Conservation (phyloP, 169 alveolate species). For the Plasmodium knowlesi region DNA sequence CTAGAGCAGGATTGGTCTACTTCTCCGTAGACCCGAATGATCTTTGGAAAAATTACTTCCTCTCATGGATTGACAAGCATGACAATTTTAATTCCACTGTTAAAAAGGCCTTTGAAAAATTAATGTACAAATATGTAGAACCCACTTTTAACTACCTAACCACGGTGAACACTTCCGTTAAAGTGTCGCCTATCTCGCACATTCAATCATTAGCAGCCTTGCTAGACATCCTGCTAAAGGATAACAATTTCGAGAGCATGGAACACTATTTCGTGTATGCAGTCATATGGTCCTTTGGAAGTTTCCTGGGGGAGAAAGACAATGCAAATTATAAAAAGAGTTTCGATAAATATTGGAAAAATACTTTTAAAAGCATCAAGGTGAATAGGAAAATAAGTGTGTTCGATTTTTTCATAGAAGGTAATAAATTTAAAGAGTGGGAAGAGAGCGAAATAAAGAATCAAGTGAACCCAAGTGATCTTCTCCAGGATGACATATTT, state of each 20-base stretch:
- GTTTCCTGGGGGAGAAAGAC: slow-evolving; percentile 95
- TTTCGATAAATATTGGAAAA: slow-evolving; percentile 95
- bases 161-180: slow-evolving; percentile 87
- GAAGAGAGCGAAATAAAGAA: slow-evolving; percentile 46
- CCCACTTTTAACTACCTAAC: slow-evolving; percentile 89
- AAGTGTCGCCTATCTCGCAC: slow-evolving; percentile 71
- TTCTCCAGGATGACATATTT: slow-evolving; percentile 37
- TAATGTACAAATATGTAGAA: slow-evolving; percentile 93
- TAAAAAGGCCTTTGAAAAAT: slow-evolving; percentile 88
- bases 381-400: slow-evolving; percentile 96
- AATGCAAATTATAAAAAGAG: slow-evolving; percentile 93
- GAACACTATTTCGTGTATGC: slow-evolving; percentile 94
- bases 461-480: neutral
- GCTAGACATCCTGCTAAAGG: slow-evolving; percentile 81
- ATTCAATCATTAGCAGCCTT: slow-evolving; percentile 66
- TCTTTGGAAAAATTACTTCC: slow-evolving; percentile 94
- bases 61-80: slow-evolving; percentile 94
- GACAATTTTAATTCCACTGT: slow-evolving; percentile 85
- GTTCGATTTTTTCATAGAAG: slow-evolving; percentile 94
- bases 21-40: slow-evolving; percentile 92
- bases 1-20: slow-evolving; percentile 97
- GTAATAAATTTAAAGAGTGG: slow-evolving; percentile 92
- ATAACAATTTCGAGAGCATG: slow-evolving; percentile 90
- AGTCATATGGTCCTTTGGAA: slow-evolving; percentile 95
- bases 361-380: slow-evolving; percentile 95